Evolutionary conservation across 2,329 filamentous ascomycete genomes (phyloP), one percentile per base, ranked within the genome.

Genomic region (Malbranchea zuffiana): DNA sequence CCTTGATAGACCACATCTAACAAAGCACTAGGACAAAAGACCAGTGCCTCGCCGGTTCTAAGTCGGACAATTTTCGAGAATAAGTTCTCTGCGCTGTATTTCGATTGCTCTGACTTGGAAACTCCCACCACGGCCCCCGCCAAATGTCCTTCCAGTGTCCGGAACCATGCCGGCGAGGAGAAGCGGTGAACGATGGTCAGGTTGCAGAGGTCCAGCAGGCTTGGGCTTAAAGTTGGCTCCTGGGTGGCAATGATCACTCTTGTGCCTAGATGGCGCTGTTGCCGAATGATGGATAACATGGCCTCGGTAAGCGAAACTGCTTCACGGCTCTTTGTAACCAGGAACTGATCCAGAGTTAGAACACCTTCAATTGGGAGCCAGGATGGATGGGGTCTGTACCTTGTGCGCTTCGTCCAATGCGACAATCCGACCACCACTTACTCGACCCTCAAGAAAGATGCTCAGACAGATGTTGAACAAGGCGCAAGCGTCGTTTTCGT

Each of bases 341-440:
- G 75, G 51, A 78, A 84, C 59, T 71, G 37, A 6, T 20, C 15
- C 20, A 21, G n/a, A 3, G n/a, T 27, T 7, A 27, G 25, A 27
- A 27, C 25, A 27, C 27, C 7, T 30, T 16, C 15, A 8, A 7
- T 15, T 11, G 15, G 11, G 2, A 11, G 8, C 27, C 2, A 30
- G 10, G 27, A 30, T 11, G 8, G 8, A 2, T 8, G 11, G 8
- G 10, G n/a, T 24, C 31, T 46, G 33, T 54, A 72, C 70, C 48
- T 86, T 86, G 52, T 90, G 82, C 0, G 82, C 82, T 51, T 88
- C 81, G 44, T 88, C 82, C 0, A 87, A 62, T 0, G 79, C 80
- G 10, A 87, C 58, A 24, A 86, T 63, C 3, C 75, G 68, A 1
- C 78, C 74, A 0, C 67, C 50, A 0, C 52, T 54, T 0, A 54